phyloP scores from a whole-genome alignment of 208 protist genomes.

The Polymyxa betae region DNA sequence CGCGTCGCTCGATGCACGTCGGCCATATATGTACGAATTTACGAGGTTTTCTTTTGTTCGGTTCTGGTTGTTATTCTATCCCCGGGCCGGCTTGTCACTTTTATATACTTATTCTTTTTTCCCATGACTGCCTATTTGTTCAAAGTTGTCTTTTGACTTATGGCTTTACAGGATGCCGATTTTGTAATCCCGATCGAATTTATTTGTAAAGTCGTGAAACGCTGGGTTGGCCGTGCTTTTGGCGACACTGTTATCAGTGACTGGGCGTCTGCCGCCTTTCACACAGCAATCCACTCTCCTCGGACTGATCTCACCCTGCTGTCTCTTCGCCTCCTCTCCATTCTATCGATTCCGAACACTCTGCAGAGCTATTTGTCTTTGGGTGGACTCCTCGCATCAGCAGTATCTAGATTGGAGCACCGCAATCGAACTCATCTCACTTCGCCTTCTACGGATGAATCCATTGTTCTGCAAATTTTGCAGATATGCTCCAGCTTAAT shows the following conservation, averaged over 20 bases:
- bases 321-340: not conserved
- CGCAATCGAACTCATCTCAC: not conserved
- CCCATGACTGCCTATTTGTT: too few species aligned
- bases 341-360: not conserved
- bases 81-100: too few species aligned
- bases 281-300: not conserved
- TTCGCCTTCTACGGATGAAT: not conserved
- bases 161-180: not conserved
- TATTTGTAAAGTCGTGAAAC: constrained; percentile 17
- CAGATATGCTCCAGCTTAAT: not conserved
- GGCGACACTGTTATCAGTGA: not conserved
- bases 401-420: not conserved
- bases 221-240: not conserved
- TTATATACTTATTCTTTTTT: too few species aligned
- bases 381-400: not conserved
- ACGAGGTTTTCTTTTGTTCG: too few species aligned
- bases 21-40: not conserved
- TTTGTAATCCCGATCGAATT: constrained; percentile 40
- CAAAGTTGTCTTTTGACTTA: not conserved
- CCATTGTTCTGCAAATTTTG: not conserved
- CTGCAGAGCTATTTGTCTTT: not conserved
- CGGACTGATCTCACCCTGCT: not conserved
- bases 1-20: not conserved
- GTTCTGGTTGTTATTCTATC: too few species aligned
- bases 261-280: not conserved